Evolutionary conservation across 371 early-diverging fungal species (phyloP), one percentile per base, ranked within the genome.

Genomic region (Enteropsectra breve): DNA sequence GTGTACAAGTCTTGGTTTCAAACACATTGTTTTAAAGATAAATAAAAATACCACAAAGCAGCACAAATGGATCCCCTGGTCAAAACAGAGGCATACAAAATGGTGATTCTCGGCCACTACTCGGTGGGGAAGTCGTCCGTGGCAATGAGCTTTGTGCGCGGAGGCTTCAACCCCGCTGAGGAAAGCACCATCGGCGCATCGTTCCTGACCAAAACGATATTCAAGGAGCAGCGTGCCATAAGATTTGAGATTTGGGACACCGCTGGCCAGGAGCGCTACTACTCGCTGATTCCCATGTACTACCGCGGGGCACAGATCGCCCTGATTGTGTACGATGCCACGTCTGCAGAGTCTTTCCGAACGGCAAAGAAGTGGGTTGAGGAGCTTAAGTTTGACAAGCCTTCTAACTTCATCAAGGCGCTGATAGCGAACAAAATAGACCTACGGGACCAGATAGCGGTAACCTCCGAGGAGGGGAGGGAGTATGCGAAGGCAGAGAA

Each of bases 151-250:
- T 97, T 91, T 85, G 91, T 94, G 58, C 91, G 90, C 81, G 88
- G 87, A 59, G 90, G 89, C 78, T 98, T 98, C 83, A 88, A 86
- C 75, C 88, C 86, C 74, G 92, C 92, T 80, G 95, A 97, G 84
- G 93, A 95, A 79, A 94, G 94, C 32, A 98, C 98, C 55, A 95
- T 98, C 71, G 98, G 98, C n/a, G 97, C 95, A 34, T 93, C 95
- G 77, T 97, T 94, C 76, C 84, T 94, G 76, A 93, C 94, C 68
- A 97, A 97, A 76, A 92, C 72, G 2, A 26, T 72, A 8, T 63
- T 62, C n/a, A 21, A 23, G 1, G 11, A 40, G 0, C 46, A 52
- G 11, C 23, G 47, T 26, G 32, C 72, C 5, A 49, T 93, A 71
- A 92, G 92, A 79, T 88, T 85, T 62, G 87, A 88, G 66, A 79